Conservation (phyloP, 495 filamentous ascomycete species). For the Bombardia bombarda region DNA sequence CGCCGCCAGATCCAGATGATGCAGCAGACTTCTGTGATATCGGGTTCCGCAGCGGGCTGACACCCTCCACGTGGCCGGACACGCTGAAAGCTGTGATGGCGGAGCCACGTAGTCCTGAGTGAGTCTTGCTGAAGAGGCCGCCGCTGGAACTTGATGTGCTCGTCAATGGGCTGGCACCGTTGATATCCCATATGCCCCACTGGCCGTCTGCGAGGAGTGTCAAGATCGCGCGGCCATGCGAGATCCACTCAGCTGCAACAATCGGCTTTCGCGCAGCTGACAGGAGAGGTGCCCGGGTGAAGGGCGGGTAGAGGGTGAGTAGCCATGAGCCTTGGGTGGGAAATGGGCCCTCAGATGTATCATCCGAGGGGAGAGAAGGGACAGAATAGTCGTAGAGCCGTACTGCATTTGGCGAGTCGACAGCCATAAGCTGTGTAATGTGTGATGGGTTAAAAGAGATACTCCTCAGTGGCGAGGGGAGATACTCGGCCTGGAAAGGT, state of each 20-base stretch:
- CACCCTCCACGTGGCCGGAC: slow-evolving; percentile 55
- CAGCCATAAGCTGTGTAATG: slow-evolving; percentile 58
- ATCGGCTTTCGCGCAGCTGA: slow-evolving; percentile 59
- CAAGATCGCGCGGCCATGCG: slow-evolving; percentile 69
- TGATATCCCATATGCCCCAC: slow-evolving; percentile 91
- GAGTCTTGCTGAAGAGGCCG: slow-evolving; percentile 48
- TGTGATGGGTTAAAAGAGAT: slow-evolving; percentile 65
- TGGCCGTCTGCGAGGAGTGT: slow-evolving; percentile 74
- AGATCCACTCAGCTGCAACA: slow-evolving; percentile 75
- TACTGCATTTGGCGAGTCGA: slow-evolving; percentile 58
- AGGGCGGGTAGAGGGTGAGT: slow-evolving; percentile 61
- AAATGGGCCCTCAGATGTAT: slow-evolving; percentile 39
- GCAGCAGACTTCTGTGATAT: slow-evolving; percentile 38
- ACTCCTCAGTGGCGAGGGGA: slow-evolving; percentile 55
- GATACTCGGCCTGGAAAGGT: slow-evolving; percentile 54
- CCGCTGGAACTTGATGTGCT: slow-evolving; percentile 32
- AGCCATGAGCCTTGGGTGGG: slow-evolving; percentile 54
- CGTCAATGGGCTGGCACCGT: slow-evolving; percentile 49
- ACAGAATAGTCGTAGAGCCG: slow-evolving; percentile 53
- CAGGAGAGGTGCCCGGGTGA: slow-evolving; percentile 38
- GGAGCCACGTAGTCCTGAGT: slow-evolving; percentile 52
- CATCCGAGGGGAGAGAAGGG: slow-evolving; percentile 35
- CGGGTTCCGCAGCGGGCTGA: slow-evolving; percentile 33
- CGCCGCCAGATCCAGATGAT: slow-evolving; percentile 17
- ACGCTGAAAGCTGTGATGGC: slow-evolving; percentile 60